These are phyloP conservation scores for Sparassis latifolia DNA, from an alignment of 1,284 basidiomycete species.

Conservation along the genomic window DNA sequence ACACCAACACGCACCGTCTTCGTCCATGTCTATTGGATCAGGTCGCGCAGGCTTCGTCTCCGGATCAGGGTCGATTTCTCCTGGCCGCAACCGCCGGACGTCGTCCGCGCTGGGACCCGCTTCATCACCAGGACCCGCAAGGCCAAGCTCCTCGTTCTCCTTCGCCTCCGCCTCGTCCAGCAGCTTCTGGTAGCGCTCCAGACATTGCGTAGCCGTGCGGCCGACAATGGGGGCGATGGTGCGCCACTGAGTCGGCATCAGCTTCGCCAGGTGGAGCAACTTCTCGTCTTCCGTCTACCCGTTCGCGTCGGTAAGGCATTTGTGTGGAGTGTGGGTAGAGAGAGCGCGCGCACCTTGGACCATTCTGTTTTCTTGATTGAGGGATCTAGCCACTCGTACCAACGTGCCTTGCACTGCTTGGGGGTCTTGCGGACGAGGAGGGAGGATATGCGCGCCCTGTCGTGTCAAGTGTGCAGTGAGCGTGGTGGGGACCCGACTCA, in stretches of 20 bases:
- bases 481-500: no score
- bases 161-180: constrained; percentile 95
- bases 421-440: constrained; percentile 97
- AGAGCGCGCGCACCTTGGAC: constrained; percentile 69
- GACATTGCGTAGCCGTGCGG: constrained; percentile 96
- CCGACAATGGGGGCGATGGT: constrained; percentile 99
- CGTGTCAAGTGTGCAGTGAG: neutral
- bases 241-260: constrained; percentile 99
- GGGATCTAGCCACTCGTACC: constrained; percentile 99
- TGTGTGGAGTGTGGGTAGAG: neutral
- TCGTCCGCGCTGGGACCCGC: constrained; percentile 89
- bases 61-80: constrained; percentile 98
- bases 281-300: constrained; percentile 95
- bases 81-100: constrained; percentile 83
- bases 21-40: constrained; percentile 99
- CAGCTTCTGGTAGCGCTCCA: constrained; percentile 97
- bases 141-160: constrained; percentile 87
- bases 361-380: constrained; percentile 99
- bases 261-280: constrained; percentile 92
- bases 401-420: constrained; percentile 98
- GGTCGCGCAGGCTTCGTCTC: constrained; percentile 97
- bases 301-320: neutral
- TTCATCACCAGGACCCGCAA: constrained; percentile 77
- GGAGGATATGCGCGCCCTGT: constrained; percentile 96
- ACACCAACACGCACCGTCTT: constrained; percentile 64